Evolutionary conservation across 2,329 filamentous ascomycete genomes (phyloP).

Genomic region (Xylogone sp.): DNA sequence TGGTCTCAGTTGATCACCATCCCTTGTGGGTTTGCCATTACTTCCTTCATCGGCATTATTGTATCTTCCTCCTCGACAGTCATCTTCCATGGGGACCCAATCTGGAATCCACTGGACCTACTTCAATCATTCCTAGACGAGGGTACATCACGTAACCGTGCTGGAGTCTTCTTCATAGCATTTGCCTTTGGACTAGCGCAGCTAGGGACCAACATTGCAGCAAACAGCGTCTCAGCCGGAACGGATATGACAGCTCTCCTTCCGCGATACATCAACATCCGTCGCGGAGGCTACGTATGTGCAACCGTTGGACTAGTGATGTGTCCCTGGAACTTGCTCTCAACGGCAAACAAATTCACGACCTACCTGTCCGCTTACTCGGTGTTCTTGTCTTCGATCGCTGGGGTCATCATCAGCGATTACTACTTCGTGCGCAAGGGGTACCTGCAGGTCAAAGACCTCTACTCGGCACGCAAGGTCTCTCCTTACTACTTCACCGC

Average conservation of each 20-base stretch:
- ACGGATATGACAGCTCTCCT: slow-evolving; percentile 79
- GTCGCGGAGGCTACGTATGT: slow-evolving; percentile 83
- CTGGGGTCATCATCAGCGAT: slow-evolving; percentile 84
- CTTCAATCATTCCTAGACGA: slow-evolving; percentile 66
- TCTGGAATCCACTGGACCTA: slow-evolving; percentile 71
- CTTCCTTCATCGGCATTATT: slow-evolving; percentile 79
- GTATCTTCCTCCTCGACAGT: slow-evolving; percentile 70
- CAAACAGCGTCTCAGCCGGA: slow-evolving; percentile 74
- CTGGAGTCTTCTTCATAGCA: slow-evolving; percentile 72
- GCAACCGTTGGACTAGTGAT: slow-evolving; percentile 76
- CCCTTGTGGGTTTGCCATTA: slow-evolving; percentile 68
- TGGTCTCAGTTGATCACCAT: slow-evolving; percentile 79
- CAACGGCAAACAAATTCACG: slow-evolving; percentile 75
- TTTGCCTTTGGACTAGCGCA: slow-evolving; percentile 73
- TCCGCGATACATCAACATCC: slow-evolving; percentile 78
- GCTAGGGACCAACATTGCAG: slow-evolving; percentile 82
- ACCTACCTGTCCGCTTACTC: slow-evolving; percentile 90
- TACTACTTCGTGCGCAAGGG: slow-evolving; percentile 85
- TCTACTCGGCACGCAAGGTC: slow-evolving; percentile 67
- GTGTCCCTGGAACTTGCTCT: slow-evolving; percentile 81
- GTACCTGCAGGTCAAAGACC: slow-evolving; percentile 71
- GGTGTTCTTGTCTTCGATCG: slow-evolving; percentile 90
- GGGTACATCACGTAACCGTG: slow-evolving; percentile 63
- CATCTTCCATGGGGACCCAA: slow-evolving; percentile 58
- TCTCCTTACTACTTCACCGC: slow-evolving; percentile 71